phyloP scores from a whole-genome alignment of 192 early-diverging fungal species.

The Coemansia erecta region DNA sequence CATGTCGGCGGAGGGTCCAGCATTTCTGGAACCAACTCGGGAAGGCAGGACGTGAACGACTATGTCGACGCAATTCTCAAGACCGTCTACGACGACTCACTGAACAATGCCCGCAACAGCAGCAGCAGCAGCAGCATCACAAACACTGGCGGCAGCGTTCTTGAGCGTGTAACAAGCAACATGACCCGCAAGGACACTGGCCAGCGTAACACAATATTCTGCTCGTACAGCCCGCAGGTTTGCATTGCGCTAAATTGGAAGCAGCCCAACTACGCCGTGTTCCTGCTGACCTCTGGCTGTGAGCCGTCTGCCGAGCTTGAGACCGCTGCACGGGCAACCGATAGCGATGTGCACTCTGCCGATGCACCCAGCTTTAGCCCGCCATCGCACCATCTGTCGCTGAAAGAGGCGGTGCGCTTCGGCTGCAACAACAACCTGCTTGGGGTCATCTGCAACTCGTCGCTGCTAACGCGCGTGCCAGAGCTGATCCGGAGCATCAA shows the following conservation, averaged over 20 bases:
- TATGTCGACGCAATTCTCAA: slow-evolving; percentile 88
- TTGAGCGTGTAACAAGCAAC: slow-evolving; percentile 14
- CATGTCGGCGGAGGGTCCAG: slow-evolving; percentile 43
- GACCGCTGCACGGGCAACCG: slow-evolving; percentile 46
- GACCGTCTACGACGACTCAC: slow-evolving; percentile 77
- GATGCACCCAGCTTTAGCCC: slow-evolving; percentile 38
- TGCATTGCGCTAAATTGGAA: slow-evolving; percentile 98
- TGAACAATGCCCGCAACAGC: slow-evolving; percentile 14
- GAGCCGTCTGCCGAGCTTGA: slow-evolving; percentile 14
- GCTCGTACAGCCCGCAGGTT: slow-evolving; percentile 85
- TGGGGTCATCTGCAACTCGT: slow-evolving; percentile 88
- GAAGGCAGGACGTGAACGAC: slow-evolving; percentile 68
- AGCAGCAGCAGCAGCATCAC: slow-evolving; percentile 3
- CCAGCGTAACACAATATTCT: slow-evolving; percentile 75
- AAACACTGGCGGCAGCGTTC: slow-evolving; percentile 1
- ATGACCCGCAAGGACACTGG: slow-evolving; percentile 13
- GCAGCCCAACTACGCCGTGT: slow-evolving; percentile 97
- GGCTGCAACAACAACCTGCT: slow-evolving; percentile 88
- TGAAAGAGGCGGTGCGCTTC: slow-evolving; percentile 96
- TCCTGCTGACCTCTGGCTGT: slow-evolving; percentile 86
- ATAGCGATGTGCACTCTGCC: slow-evolving; percentile 15
- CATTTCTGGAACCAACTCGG: slow-evolving; percentile 12
- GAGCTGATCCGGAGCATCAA: slow-evolving; percentile 89
- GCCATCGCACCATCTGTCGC: slow-evolving; percentile 43
- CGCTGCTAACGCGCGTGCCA: slow-evolving; percentile 89